These are phyloP conservation scores for Penicillium robsamsonii DNA, from an alignment of 495 filamentous ascomycete species.

Conservation along the genomic window DNA sequence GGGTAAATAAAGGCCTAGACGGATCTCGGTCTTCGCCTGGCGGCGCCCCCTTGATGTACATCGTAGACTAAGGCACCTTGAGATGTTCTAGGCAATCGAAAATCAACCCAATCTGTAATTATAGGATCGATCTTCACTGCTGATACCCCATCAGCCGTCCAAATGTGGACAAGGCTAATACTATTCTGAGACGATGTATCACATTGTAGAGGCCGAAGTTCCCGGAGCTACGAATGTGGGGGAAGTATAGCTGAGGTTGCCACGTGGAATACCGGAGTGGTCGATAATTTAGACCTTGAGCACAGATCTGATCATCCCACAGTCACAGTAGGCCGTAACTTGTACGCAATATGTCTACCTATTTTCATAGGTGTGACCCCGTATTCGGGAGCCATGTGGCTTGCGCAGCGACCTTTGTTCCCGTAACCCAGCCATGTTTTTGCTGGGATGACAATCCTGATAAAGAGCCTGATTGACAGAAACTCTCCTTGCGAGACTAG, in stretches of 20 bases:
- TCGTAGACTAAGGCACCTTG: neutral
- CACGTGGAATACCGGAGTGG: slow-evolving; percentile 5
- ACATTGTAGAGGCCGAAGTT: neutral
- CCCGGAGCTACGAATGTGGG: slow-evolving; percentile 1
- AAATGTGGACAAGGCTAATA: neutral
- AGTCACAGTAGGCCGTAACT: neutral
- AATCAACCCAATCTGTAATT: neutral
- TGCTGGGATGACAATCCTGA: slow-evolving; percentile 7
- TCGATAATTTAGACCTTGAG: neutral
- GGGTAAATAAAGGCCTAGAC: neutral
- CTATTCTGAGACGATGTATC: neutral
- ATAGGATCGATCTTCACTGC: neutral
- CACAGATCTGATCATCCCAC: neutral
- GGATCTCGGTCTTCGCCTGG: neutral
- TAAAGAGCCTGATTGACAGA: slow-evolving; percentile 6
- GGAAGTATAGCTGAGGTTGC: slow-evolving; percentile 3
- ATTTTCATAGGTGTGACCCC: neutral
- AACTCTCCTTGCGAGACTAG: slow-evolving; percentile 5
- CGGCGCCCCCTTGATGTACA: neutral
- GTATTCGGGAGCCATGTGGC: neutral
- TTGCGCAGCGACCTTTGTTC: slow-evolving; percentile 1
- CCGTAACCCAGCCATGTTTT: slow-evolving; percentile 1
- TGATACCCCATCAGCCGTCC: neutral
- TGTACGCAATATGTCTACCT: neutral
- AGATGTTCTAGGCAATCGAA: neutral